Evolutionary conservation across 2,329 filamentous ascomycete species (phyloP), one percentile per base, ranked within the genome.

Genomic region (Triangularia setosa): DNA sequence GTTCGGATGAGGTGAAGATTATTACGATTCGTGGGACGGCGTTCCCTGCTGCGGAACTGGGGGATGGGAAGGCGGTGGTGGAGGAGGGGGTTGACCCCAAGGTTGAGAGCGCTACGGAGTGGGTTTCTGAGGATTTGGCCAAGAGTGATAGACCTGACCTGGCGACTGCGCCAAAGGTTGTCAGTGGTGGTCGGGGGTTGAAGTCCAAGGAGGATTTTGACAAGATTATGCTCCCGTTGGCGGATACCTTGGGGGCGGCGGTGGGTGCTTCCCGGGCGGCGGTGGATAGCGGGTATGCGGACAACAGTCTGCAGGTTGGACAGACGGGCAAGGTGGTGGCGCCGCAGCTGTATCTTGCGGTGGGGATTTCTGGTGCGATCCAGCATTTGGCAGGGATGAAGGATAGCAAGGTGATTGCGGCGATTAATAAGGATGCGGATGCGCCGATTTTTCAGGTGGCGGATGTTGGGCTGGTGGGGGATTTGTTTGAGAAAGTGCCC

Each of bases 301-400:
- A 99, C 81, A 99, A 99, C 84, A 97, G 92, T 77, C 81, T 99
- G 71, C 95, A 99, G 80, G 94, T 99, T 69, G 95, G 95, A 55
- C 95, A 99, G 83, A 99, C 95, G 14, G 95, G 95, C 73, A 99
- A 99, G 86, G 96, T 98, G 67, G 94, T 99, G 62, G 95, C 95
- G 56, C 95, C 95, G 65, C 90, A 99, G 78, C 82, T 99, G 66
- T 99, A 99, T 76, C 84, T 99, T 71, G 96, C 93, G 61, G 93
- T 94, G 12, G 95, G 95, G 74, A 98, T 99, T 72, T 97, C 92
- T 8, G 95, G 95, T 61, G 95, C 95, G 23, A 99, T 99, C 72
- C 95, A 99, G 80, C 95, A 99, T 83, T 79, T 99, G 79, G 95
- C 95, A 30, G 95, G 95, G 75, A 99, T 99, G 95, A 99, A 99